Evolutionary conservation across 179 eudicot genomes (phyloP), one percentile per base, ranked within the genome.

Genomic region (Carnegiea gigantea): DNA sequence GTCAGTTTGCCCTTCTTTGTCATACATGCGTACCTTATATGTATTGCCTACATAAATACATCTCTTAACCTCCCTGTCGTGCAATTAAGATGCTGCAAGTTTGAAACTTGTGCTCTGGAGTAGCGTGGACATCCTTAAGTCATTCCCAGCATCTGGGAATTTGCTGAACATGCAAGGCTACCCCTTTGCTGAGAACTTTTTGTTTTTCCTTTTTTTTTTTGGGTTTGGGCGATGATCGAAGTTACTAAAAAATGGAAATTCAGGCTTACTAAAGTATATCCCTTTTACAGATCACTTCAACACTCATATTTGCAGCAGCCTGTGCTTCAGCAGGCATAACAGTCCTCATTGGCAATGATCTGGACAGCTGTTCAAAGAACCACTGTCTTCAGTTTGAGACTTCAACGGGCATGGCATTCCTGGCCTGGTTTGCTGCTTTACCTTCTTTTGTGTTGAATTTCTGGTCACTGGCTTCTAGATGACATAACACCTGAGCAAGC

Each of bases 261-360:
- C 15, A 28, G 40, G 68, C 51, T 57, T 71, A 70, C 33, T 20
- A 21, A 15, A 51, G 67, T 23, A 21, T 38, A 28, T 40, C 40
- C 30, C 14, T 60, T 70, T 82, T 82, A 86, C 97, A 93, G 95
- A 83, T 93, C 64, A 87, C 90, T 71, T 92, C 93, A 5, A 93
- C 92, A 43, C 88, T 93, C 53, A 92, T 91, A 82, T 93, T 93
- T 84, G 90, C 97, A 30, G 95, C 95, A 60, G 95, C 97, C 59
- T 90, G 93, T 88, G 93, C 95, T 30, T 92, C 95, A 38, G 95
- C 95, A 17, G 97, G 95, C 24, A 92, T 92, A 81, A 92, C 97
- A 26, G 95, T 92, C 86, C 89, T 93, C 60, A 90, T 92, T 65
- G 88, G 89, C 78, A 93, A 92, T 82, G 95, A 93, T 87, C 87